Percentiles rank a stretch among this genome's conserved stretches.
These are phyloP conservation scores for Silene coronaria DNA, from an alignment of 179 eudicot genomes.

Conservation along the genomic window DNA sequence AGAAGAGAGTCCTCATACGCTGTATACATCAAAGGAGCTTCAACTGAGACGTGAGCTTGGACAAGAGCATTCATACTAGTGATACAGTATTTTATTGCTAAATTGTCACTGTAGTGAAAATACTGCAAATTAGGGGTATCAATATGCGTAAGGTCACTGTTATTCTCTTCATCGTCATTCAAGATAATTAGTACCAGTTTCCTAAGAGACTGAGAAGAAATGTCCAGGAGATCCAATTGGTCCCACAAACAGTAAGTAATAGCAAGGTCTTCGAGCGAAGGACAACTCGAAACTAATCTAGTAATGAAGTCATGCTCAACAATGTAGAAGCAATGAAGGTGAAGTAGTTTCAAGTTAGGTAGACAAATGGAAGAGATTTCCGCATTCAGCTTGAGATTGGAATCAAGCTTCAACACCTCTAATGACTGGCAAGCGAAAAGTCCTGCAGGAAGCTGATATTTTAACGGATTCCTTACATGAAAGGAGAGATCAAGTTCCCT, in stretches of 20 bases:
- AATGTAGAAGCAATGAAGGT: too few relatives aligned
- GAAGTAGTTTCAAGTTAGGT: too few relatives aligned
- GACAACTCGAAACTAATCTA: background rate
- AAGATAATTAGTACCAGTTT: background rate
- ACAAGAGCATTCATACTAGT: background rate
- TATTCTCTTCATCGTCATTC: background rate
- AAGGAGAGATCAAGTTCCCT: background rate
- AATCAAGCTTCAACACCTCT: constrained; percentile 3
- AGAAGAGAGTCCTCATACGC: background rate
- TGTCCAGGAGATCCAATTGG: background rate
- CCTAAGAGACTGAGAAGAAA: constrained; percentile 1
- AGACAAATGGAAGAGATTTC: too few relatives aligned
- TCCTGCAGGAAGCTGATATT: background rate
- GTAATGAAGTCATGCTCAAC: background rate
- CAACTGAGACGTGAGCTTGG: background rate
- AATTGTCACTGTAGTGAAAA: background rate
- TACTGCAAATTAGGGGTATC: too few relatives aligned
- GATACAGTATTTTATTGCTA: background rate
- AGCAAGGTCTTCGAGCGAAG: too few relatives aligned
- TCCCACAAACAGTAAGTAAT: background rate
- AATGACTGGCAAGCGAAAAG: background rate
- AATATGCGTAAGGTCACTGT: background rate
- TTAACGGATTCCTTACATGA: background rate
- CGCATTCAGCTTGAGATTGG: background rate
- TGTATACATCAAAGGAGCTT: background rate